These are phyloP conservation scores for Leishmania braziliensis DNA, from an alignment of 208 protist genomes.

Conservation along the genomic window DNA sequence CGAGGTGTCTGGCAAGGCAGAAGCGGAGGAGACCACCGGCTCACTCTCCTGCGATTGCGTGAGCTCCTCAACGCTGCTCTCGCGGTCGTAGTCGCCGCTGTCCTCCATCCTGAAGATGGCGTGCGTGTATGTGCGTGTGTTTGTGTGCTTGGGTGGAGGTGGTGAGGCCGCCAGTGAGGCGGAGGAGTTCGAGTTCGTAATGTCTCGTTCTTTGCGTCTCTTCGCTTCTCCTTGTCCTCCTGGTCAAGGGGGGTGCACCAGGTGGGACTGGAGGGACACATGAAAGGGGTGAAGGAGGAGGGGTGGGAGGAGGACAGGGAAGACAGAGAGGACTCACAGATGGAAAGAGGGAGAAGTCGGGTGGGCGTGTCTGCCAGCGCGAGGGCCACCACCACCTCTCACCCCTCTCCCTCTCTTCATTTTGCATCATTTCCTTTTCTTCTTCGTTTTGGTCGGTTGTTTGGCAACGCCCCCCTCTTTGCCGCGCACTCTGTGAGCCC, in stretches of 20 bases:
- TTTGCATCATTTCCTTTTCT: neutral
- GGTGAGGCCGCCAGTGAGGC: no score
- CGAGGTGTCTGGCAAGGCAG: slow-evolving; percentile 3
- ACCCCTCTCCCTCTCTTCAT: neutral
- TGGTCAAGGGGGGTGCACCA: no score
- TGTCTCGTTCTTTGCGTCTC: no score
- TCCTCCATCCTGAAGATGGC: neutral
- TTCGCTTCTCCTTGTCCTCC: no score
- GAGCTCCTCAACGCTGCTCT: neutral
- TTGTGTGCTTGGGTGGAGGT: no score
- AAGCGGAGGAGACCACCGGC: slow-evolving; percentile 1
- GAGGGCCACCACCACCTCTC: neutral
- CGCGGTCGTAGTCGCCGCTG: neutral
- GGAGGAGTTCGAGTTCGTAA: no score
- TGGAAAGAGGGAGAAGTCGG: neutral
- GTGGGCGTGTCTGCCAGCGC: neutral
- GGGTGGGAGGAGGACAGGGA: neutral
- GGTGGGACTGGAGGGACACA: no score
- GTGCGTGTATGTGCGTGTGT: neutral
- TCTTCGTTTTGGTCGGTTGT: neutral
- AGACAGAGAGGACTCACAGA: neutral
- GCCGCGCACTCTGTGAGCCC: no score
- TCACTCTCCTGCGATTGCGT: neutral
- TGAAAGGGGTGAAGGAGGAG: neutral
- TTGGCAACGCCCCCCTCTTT: neutral